A percentile compares a stretch with the other conserved stretches of the same genome.
Conservation (phyloP, 257 asterid genomes). For the Lavandula angustifolia region DNA sequence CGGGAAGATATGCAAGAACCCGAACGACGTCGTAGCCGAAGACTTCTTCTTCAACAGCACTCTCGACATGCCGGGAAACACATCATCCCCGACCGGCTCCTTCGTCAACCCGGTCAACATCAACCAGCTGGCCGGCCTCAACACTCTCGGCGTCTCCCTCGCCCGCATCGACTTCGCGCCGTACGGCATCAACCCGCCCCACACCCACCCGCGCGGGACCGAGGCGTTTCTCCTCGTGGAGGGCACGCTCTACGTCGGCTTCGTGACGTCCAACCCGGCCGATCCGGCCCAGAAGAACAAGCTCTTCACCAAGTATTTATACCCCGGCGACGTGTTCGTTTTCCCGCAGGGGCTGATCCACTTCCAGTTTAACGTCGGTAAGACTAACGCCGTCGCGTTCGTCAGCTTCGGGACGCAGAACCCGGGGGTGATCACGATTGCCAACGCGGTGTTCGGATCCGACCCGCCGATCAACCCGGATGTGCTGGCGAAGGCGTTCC, state of each 20-base stretch:
- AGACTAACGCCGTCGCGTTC: conserved; percentile 25
- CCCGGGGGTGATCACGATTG: conserved; percentile 11
- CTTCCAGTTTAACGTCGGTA: conserved; percentile 27
- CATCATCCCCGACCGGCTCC: conserved; percentile 9
- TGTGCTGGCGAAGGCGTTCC: conserved; percentile 14
- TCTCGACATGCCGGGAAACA: conserved; percentile 25
- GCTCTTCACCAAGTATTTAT: too few relatives aligned
- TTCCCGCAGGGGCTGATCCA: conserved; percentile 36
- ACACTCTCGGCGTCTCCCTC: conserved; percentile 37
- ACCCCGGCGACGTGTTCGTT: conserved; percentile 12
- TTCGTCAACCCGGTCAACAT: conserved; percentile 16
- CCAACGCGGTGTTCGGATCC: conserved; percentile 24
- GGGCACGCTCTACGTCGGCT: conserved; percentile 36
- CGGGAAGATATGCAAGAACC: conserved; percentile 37
- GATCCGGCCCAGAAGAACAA: too few relatives aligned
- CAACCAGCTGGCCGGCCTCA: conserved; percentile 34
- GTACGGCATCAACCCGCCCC: conserved; percentile 39
- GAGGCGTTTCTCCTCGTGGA: conserved; percentile 28
- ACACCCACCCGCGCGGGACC: conserved; percentile 37
- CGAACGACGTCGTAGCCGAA: conserved; percentile 14
- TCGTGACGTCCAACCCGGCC: conserved; percentile 4
- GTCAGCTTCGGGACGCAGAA: conserved; percentile 24
- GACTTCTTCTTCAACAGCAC: conserved; percentile 14
- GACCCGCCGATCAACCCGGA: conserved; percentile 19
- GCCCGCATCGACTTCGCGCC: conserved; percentile 35